phyloP scores from a whole-genome alignment of 2,329 filamentous ascomycete genomes.

The Calycina herbarum region DNA sequence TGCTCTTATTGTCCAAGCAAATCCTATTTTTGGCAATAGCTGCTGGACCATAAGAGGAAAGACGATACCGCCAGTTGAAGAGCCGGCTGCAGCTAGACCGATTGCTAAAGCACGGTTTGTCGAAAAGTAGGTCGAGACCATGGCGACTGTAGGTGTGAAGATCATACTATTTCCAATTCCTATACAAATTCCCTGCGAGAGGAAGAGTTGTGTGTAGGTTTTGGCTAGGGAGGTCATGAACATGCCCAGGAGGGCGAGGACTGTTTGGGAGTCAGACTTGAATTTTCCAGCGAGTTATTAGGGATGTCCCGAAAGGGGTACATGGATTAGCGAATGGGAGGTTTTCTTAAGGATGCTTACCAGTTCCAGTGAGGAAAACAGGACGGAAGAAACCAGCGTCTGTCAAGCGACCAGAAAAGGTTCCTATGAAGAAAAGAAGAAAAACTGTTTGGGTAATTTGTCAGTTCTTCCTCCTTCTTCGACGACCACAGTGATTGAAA shows the following conservation, averaged over 20 bases:
- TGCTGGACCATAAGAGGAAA: constrained; percentile 43
- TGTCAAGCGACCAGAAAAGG: constrained; percentile 44
- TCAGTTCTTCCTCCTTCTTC: not conserved
- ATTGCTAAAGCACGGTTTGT: constrained; percentile 34
- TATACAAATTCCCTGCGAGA: constrained; percentile 42
- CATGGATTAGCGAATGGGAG: no score
- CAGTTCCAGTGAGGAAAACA: constrained; percentile 19
- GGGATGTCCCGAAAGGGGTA: not conserved
- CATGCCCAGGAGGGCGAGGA: constrained; percentile 35
- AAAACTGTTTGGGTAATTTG: constrained; percentile 32
- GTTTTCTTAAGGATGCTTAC: not conserved
- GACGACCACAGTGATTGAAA: not conserved
- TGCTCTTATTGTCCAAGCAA: constrained; percentile 44
- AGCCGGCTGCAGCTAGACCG: constrained; percentile 37
- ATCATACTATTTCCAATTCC: constrained; percentile 42
- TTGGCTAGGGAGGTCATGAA: constrained; percentile 40
- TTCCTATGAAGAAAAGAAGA: constrained; percentile 44
- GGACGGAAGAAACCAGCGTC: constrained; percentile 45
- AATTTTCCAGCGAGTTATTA: not conserved
- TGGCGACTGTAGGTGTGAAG: constrained; percentile 40
- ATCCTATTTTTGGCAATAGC: constrained; percentile 38
- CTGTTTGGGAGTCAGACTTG: no score
- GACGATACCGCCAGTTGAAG: constrained; percentile 42
- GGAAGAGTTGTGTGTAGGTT: constrained; percentile 42
- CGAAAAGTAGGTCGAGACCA: constrained; percentile 35